Percentiles rank a stretch among this genome's conserved stretches.
Evolutionary conservation across 176 grass and related monocot genomes (phyloP).

Genomic region (Eleusine coracana): DNA sequence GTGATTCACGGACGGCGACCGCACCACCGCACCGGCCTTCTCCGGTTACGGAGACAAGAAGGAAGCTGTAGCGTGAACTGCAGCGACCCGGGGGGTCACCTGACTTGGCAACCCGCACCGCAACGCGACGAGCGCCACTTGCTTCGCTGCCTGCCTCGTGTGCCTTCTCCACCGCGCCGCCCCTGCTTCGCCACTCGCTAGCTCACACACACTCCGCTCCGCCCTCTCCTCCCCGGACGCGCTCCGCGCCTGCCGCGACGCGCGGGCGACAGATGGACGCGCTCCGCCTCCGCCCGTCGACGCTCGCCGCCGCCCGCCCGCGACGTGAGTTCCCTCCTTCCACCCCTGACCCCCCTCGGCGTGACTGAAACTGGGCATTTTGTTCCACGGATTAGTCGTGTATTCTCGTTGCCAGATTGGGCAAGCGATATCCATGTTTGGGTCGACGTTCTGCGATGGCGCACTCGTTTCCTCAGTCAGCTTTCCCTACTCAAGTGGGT

Average conservation of each 20-base stretch:
- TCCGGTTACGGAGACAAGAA: neutral
- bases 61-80: neutral
- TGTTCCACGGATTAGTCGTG: neutral
- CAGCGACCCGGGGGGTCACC: neutral
- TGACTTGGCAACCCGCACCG: conserved; percentile 9
- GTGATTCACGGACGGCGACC: neutral
- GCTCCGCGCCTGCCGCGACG: neutral
- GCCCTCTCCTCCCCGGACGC: neutral
- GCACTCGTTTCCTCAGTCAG: neutral
- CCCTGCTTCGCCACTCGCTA: neutral
- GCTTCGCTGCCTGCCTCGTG: neutral
- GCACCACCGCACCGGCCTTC: neutral
- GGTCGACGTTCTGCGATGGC: neutral
- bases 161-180: neutral
- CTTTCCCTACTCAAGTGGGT: neutral
- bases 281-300: conserved; percentile 47
- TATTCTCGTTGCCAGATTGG: neutral
- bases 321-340: conserved; percentile 30
- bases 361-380: neutral
- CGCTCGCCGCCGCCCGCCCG: conserved; percentile 30
- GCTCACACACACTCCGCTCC: neutral
- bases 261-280: conserved; percentile 37
- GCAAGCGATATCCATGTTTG: neutral
- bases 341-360: neutral
- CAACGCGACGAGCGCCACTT: conserved; percentile 23